A percentile compares a stretch with the other conserved stretches of the same genome.
Evolutionary conservation across 73 alveolate species (phyloP).

Genomic region (Stentor coeruleus): DNA sequence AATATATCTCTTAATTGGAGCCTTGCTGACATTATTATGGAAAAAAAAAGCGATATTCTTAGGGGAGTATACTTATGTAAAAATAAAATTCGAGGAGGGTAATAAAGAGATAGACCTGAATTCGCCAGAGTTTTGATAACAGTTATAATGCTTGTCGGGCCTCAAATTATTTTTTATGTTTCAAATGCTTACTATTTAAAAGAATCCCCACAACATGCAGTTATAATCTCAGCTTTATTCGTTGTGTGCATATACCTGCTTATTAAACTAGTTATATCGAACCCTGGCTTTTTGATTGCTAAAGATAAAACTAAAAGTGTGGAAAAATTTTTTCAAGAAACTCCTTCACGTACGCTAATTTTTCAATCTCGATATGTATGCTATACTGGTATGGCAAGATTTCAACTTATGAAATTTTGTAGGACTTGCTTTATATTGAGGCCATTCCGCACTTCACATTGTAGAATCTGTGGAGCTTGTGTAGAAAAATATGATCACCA

Average conservation of each 20-base stretch:
- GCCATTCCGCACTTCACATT: slow-evolving; percentile 62
- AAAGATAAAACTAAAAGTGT: not conserved
- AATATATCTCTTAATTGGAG: slow-evolving; percentile 21
- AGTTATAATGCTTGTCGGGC: not conserved
- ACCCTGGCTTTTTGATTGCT: slow-evolving; percentile 8
- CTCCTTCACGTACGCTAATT: not conserved
- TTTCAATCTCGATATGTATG: not conserved
- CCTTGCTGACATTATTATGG: slow-evolving; percentile 5
- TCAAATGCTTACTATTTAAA: not conserved
- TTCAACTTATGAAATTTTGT: slow-evolving; percentile 38
- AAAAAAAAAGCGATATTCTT: too few species aligned
- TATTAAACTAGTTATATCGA: not conserved
- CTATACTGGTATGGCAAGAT: not conserved
- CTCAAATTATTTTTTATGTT: not conserved
- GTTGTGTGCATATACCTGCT: not conserved
- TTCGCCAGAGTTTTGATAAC: not conserved
- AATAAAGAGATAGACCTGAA: not conserved
- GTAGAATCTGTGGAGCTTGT: slow-evolving; percentile 64
- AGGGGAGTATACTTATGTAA: too few species aligned
- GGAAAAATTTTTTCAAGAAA: not conserved
- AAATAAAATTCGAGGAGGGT: not conserved
- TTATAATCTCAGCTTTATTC: not conserved
- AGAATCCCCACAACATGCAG: not conserved
- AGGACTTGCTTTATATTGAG: slow-evolving; percentile 41
- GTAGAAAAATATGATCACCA: slow-evolving; percentile 74